These are phyloP conservation scores for Paspalum vaginatum DNA, from an alignment of 176 grass and related monocot genomes.

Conservation along the genomic window DNA sequence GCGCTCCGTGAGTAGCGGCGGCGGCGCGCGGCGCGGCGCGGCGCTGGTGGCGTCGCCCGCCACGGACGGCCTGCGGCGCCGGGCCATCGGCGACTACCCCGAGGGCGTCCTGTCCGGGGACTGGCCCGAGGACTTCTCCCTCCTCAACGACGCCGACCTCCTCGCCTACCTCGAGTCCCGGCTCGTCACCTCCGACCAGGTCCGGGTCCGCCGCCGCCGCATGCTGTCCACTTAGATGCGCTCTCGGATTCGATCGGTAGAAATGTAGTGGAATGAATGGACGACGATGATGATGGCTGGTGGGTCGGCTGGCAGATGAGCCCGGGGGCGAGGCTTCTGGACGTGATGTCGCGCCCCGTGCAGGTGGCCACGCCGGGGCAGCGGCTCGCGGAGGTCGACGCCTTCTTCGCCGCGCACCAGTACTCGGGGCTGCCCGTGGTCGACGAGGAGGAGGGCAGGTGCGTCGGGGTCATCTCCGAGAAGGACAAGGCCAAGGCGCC, in stretches of 20 bases:
- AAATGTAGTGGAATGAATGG: neutral
- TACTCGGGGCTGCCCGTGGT: constrained; percentile 69
- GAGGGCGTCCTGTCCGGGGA: constrained; percentile 84
- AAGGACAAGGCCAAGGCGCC: constrained; percentile 65
- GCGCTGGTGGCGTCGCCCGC: constrained; percentile 27
- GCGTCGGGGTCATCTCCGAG: constrained; percentile 71
- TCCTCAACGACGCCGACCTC: constrained; percentile 67
- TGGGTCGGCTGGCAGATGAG: constrained; percentile 41
- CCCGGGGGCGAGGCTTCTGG: constrained; percentile 50
- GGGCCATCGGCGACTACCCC: constrained; percentile 55
- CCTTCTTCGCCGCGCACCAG: constrained; percentile 49
- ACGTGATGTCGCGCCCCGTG: constrained; percentile 71
- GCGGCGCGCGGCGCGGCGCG: neutral
- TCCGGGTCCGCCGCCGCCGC: neutral
- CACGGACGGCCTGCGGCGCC: constrained; percentile 38
- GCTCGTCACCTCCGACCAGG: constrained; percentile 57
- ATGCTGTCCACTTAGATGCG: no score
- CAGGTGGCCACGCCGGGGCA: constrained; percentile 51
- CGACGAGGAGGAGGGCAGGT: constrained; percentile 46
- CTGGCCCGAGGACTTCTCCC: constrained; percentile 65
- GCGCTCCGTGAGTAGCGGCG: neutral
- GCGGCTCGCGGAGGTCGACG: constrained; percentile 57
- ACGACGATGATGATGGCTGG: neutral
- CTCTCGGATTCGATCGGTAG: neutral
- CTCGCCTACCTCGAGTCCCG: constrained; percentile 80